These are phyloP conservation scores for Viridothelium virens DNA, from an alignment of 495 filamentous ascomycete species.

Conservation along the genomic window DNA sequence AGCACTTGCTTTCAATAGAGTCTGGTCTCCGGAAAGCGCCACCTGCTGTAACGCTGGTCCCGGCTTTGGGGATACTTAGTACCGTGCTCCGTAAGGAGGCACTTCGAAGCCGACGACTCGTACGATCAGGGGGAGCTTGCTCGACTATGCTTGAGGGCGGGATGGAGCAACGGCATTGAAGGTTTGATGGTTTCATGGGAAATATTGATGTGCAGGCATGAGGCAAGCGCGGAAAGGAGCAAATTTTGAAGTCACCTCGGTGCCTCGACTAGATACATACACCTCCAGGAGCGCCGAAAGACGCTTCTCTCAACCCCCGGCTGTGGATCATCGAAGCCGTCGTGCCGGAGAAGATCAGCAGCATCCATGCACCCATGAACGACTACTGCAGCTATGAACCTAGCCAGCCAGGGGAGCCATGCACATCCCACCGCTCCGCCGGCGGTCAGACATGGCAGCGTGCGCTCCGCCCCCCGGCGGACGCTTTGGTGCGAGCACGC, in stretches of 20 bases:
- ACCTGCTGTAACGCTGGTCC: too few relatives aligned
- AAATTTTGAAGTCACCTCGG: neutral
- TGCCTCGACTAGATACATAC: neutral
- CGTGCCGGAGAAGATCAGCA: conserved; percentile 7
- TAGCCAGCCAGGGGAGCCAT: neutral
- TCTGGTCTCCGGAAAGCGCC: too few relatives aligned
- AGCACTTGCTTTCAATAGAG: too few relatives aligned
- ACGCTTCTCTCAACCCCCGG: neutral
- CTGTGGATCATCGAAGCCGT: conserved; percentile 5
- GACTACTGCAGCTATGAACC: neutral
- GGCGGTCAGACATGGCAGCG: conserved; percentile 1
- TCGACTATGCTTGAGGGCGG: neutral
- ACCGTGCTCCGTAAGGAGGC: too few relatives aligned
- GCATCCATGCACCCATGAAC: neutral
- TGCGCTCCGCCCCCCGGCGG: neutral
- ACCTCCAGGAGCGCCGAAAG: neutral
- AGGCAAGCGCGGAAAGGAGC: neutral
- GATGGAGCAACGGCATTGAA: neutral
- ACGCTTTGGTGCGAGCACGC: neutral
- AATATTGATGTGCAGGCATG: neutral
- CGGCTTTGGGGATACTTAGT: too few relatives aligned
- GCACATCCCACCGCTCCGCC: neutral
- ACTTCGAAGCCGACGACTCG: neutral
- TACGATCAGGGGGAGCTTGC: neutral
- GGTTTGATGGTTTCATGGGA: too few relatives aligned